Conservation (phyloP, 768 basidiomycete species). For the Suillus subluteus region DNA sequence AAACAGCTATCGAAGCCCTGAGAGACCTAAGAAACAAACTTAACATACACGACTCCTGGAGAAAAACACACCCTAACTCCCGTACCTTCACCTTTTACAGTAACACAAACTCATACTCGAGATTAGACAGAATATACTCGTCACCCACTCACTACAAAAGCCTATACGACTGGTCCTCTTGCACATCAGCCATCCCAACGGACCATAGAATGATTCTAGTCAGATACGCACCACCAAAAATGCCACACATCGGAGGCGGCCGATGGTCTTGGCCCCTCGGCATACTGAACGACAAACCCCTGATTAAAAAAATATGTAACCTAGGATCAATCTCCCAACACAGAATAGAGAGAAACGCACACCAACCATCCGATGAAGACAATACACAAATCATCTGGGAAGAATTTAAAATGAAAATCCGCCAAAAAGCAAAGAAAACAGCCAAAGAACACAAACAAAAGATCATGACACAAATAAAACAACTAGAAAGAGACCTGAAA, state of each 20-base stretch:
- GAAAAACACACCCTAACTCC: background rate
- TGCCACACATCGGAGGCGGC: constrained; percentile 11
- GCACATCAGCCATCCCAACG: background rate
- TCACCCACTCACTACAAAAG: rapidly evolving
- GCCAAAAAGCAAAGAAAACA: no score
- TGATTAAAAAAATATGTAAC: background rate
- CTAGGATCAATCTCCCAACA: no score
- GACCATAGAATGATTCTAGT: constrained; percentile 6
- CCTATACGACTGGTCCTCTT: background rate
- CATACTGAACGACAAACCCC: background rate
- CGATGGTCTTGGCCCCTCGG: constrained; percentile 14
- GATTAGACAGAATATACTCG: background rate
- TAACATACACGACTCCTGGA: no score
- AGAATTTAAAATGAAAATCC: no score
- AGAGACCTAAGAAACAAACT: background rate
- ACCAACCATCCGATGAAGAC: no score
- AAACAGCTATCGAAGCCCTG: constrained; percentile 18
- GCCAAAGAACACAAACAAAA: no score
- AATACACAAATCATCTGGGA: no score
- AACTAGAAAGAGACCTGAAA: no score
- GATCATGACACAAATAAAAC: no score
- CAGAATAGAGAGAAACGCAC: no score
- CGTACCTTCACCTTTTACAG: background rate
- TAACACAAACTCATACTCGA: background rate
- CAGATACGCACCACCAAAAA: background rate